Evolutionary conservation across 148 eudicot genomes (phyloP), one percentile per base, ranked within the genome.

Genomic region (Drosera capensis): DNA sequence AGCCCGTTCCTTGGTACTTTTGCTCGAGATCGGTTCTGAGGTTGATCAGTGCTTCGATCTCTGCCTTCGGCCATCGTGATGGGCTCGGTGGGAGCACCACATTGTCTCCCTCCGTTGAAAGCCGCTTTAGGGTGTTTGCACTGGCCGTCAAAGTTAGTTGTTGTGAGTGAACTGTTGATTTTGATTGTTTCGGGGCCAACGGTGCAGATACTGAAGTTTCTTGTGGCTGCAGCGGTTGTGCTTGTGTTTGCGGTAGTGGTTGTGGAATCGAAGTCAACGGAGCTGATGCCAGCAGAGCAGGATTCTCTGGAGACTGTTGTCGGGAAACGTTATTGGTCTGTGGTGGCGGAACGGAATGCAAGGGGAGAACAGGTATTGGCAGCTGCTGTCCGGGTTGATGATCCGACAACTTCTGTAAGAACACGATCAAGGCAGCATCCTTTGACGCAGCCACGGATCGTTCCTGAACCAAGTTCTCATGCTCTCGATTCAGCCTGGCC

Each of bases 361-460:
- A 5, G 5, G 5, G 31, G 31, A 6, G 7, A 5, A 28, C 11
- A n/a, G 31, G 31, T 28, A 28, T 5, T 8, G 51, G 51, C 14
- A 47, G 36, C 22, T 36, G 24, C 23, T 17, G 26, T 35, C 29
- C n/a, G n/a, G n/a, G 21, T 8, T 20, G 25, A 21, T 54, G 58
- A 16, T 46, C 58, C 8, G 58, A 43, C 3, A 54, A 22, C 23
- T 54, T 54, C 25, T 54, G 58, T 2, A 54, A 42, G 43, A 54
- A 43, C 24, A 49, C n/a, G 14, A 44, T 22, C 1, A 54, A 35
- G 35, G 49, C 58, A 15, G 58, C 49, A 20, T 54, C 58, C 23
- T 36, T 54, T 3, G 58, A 36, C n/a, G 58, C 49, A 15, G 49
- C 47, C 16, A 20, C 39, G 58, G 58, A 23, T 2, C 58, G 58